Evolutionary conservation across 2,329 filamentous ascomycete species (phyloP), one percentile per base, ranked within the genome.

Genomic region (Fusarium anguioides): DNA sequence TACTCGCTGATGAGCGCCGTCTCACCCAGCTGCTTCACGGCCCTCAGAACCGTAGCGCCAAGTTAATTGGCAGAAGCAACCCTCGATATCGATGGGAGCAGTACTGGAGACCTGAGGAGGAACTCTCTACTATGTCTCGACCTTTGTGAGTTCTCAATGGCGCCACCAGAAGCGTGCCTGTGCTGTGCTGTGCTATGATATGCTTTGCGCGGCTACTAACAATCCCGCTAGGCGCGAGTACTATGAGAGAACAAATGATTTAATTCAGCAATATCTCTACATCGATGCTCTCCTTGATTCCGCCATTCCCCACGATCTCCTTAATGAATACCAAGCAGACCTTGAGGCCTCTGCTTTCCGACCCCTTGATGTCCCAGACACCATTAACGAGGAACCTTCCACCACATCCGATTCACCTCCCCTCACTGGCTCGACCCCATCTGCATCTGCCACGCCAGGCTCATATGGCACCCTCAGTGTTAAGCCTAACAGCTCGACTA

Each of bases 261-360:
- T 97, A 40, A 89, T 98, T 60, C 92, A 96, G 77, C 91, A 97
- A 76, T 98, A 97, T 77, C 84, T 96, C 66, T 97, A 96, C 77
- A 97, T 97, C 72, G 95, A 97, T 79, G 88, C 91, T 50, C 83
- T 98, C 56, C 85, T 98, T 63, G 94, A 97, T 79, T 97, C 93
- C 10, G 94, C 93, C 27, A 87, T 97, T n/a, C 94, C 94, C 3
- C 94, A 97, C 75, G 90, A 95, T 72, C 83, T 98, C 41, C 89
- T 98, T 58, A 94, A 96, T 75, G 94, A 97, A 78, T 97, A 97
- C 78, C 89, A 79, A 33, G 77, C 89, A 66, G 82, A 90, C 66
- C 81, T 88, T 47, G 82, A 86, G 40, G 82, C 82, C 20, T 85
- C 82, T 36, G 83, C 83, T 23, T 84, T 87, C 65, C 82, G 82